Evolutionary conservation across 495 filamentous ascomycete species (phyloP), one percentile per base, ranked within the genome.

Genomic region (Bacidia rubella): DNA sequence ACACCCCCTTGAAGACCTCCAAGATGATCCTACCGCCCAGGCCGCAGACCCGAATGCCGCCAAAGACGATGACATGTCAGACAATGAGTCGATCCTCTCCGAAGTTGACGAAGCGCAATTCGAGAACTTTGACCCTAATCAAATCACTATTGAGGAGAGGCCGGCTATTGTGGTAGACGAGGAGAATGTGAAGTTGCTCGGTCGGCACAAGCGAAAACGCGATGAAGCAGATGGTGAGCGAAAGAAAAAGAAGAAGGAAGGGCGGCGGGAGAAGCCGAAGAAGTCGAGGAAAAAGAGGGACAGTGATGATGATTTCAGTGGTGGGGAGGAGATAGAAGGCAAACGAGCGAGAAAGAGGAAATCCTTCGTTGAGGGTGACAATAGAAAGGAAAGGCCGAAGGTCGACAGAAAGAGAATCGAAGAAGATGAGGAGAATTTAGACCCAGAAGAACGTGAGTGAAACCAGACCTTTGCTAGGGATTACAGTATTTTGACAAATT

Each of bases 51-150:
- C 71, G 11, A 58, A 54, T 51, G 48, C 62, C 47, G 56, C 59
- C 35, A 50, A 38, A 29, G 26, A 50, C 15, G 65, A 68, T 20
- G 71, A 66, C 46, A 59, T 74, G n/a, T 85, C 83, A 0, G 87
- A 90, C 58, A 78, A 84, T 55, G 86, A 90, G 27, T 87, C 85
- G n/a, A 78, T 86, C 49, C 78, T 94, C 15, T 96, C 90, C 10
- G 92, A 98, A 65, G 83, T 98, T 59, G 93, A 97, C 66, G 92
- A 97, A 63, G 84, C 83, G 43, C 82, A 93, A 64, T 95, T 99
- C 66, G 82, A 85, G 43, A 81, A 95, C 58, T 95, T 95, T 67
- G 87, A 96, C 60, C 85, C 84, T 0, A 76, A 74, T 51, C 79
- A 80, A 26, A 78, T 89, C 44, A 79, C 79, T 35, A 74, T 90